Percentiles rank a stretch among this genome's conserved stretches.
Evolutionary conservation across 441 rosid genomes (phyloP).

Genomic region (Daphne laureola): DNA sequence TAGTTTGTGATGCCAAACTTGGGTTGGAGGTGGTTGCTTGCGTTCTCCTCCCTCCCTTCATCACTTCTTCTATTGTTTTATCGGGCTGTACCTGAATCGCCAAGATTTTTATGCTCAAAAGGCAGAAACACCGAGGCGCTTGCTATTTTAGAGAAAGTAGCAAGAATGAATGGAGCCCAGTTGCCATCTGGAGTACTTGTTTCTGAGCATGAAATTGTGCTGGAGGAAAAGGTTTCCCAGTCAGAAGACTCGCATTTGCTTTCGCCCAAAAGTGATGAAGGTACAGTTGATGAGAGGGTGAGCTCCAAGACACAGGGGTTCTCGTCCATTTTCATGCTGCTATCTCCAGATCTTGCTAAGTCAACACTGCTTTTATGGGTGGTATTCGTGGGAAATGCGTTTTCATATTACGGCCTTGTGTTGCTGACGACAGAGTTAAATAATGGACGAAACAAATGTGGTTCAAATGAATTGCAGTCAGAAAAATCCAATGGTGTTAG

Average conservation of each 20-base stretch:
- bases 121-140: slow-evolving; percentile 53
- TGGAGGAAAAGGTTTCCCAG: slow-evolving; percentile 24
- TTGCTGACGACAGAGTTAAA: slow-evolving; percentile 87
- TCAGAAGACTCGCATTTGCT: slow-evolving; percentile 38
- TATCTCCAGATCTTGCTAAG: slow-evolving; percentile 54
- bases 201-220: slow-evolving; percentile 47
- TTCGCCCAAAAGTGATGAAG: slow-evolving; percentile 18
- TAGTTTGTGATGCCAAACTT: slow-evolving; percentile 69
- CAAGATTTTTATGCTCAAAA: slow-evolving; percentile 55
- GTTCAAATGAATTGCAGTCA: slow-evolving; percentile 19
- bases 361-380: slow-evolving; percentile 78
- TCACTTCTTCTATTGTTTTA: slow-evolving; percentile 52
- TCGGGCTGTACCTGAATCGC: slow-evolving; percentile 57
- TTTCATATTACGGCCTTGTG: slow-evolving; percentile 83
- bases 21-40: slow-evolving; percentile 85
- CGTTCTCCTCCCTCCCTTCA: slow-evolving; percentile 66
- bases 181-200: slow-evolving; percentile 56
- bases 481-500: slow-evolving; percentile 32
- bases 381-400: slow-evolving; percentile 80
- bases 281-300: slow-evolving; percentile 17
- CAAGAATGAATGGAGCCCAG: slow-evolving; percentile 34
- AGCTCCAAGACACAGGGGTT: slow-evolving; percentile 32
- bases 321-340: slow-evolving; percentile 44
- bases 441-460: slow-evolving; percentile 43
- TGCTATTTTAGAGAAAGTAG: slow-evolving; percentile 48